Conservation (phyloP, 306 rosid genomes). For the Cicer chorassanicum region DNA sequence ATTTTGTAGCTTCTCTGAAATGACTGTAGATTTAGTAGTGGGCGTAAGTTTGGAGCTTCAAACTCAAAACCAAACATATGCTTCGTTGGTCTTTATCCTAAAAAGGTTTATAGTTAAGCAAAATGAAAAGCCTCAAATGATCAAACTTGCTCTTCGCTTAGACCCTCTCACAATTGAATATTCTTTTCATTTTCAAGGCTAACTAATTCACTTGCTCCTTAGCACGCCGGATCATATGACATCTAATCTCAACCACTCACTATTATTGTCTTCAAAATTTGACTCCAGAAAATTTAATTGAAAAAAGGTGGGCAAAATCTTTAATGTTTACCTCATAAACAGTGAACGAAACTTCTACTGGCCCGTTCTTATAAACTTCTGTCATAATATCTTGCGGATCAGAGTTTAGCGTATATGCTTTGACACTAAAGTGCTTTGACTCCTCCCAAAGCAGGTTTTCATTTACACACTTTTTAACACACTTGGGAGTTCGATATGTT, state of each 20-base stretch:
- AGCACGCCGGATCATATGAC: conserved; percentile 8
- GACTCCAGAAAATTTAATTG: conserved; percentile 23
- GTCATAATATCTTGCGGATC: conserved; percentile 85
- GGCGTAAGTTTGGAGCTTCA: too few relatives aligned
- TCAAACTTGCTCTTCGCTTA: not conserved
- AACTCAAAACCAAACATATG: too few relatives aligned
- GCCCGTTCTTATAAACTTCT: conserved; percentile 88
- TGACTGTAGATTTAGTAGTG: too few relatives aligned
- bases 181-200: too few relatives aligned
- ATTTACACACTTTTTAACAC: conserved; percentile 68
- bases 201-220: too few relatives aligned
- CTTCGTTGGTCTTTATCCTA: not conserved
- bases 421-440: conserved; percentile 77
- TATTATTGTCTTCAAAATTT: conserved; percentile 17
- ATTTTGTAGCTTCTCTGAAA: too few relatives aligned
- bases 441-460: conserved; percentile 76
- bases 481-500: conserved; percentile 75
- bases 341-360: conserved; percentile 88
- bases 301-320: conserved; percentile 32
- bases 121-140: conserved; percentile 35
- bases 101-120: not conserved
- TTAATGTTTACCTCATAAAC: conserved; percentile 82
- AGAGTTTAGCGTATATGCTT: conserved; percentile 62
- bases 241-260: conserved; percentile 4
- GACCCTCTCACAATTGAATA: not conserved